Conservation (phyloP, 2,329 filamentous ascomycete genomes). For the Sordariomycetes sp. region DNA sequence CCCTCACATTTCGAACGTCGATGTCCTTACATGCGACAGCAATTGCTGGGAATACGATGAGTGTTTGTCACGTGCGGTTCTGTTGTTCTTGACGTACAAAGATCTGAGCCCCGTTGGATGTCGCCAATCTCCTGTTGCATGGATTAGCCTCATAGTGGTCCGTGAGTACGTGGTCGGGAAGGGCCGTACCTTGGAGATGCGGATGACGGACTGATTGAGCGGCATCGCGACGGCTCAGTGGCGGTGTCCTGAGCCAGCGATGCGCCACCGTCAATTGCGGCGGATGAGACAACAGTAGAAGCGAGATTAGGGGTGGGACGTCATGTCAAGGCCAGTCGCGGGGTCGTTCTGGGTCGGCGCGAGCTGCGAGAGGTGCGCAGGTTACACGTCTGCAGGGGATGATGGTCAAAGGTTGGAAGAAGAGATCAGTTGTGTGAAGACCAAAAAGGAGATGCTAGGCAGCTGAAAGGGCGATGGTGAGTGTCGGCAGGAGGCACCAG, state of each 20-base stretch:
- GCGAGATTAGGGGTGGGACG: too few species aligned
- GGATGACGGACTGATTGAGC: conserved; percentile 74
- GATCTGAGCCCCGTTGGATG: conserved; percentile 72
- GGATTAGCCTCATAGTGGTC: conserved; percentile 13
- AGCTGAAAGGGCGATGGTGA: too few species aligned
- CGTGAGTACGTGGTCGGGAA: conserved; percentile 9
- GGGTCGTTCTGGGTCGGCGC: too few species aligned
- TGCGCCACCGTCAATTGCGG: too few species aligned
- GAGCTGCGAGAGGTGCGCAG: too few species aligned
- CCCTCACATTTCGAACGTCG: conserved; percentile 81
- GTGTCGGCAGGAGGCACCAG: too few species aligned
- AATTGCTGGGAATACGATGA: conserved; percentile 47
- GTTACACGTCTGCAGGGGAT: too few species aligned
- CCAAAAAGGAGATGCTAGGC: too few species aligned
- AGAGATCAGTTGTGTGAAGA: too few species aligned
- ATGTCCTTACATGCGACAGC: conserved; percentile 80
- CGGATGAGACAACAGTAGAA: too few species aligned
- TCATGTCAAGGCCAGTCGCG: too few species aligned
- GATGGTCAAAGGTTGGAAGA: too few species aligned
- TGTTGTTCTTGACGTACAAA: conserved; percentile 50
- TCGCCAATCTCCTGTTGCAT: conserved; percentile 66
- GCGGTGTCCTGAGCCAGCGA: not conserved
- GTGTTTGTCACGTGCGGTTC: not conserved
- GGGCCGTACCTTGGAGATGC: conserved; percentile 66
- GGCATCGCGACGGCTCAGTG: conserved; percentile 7